Evolutionary conservation across 257 asterid species (phyloP).

Genomic region (Plantago ovata): DNA sequence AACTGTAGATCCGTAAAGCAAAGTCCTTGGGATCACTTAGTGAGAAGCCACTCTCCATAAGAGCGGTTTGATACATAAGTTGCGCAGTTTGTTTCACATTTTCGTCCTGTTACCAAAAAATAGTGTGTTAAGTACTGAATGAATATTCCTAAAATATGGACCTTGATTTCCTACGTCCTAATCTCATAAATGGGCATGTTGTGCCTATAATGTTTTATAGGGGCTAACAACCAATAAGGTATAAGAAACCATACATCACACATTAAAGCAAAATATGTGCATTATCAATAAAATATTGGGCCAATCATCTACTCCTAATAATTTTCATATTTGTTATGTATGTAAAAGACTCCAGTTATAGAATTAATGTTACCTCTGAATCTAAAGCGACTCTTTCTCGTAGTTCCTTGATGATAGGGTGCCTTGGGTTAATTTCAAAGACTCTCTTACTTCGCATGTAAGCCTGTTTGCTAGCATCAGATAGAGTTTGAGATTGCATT

Average conservation of each 20-base stretch:
- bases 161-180: too few relatives aligned
- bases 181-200: too few relatives aligned
- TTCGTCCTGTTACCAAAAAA: constrained; percentile 39
- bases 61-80: constrained; percentile 83
- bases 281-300: too few relatives aligned
- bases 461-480: constrained; percentile 77
- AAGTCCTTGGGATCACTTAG: constrained; percentile 73
- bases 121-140: too few relatives aligned
- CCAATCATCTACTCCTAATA: not conserved
- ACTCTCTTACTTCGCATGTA: constrained; percentile 94
- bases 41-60: constrained; percentile 79
- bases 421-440: constrained; percentile 83
- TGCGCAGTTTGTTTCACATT: constrained; percentile 66
- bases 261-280: too few relatives aligned
- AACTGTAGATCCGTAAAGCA: constrained; percentile 59
- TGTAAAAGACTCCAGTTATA: not conserved
- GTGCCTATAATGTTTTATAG: too few relatives aligned
- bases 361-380: constrained; percentile 46
- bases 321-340: not conserved
- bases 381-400: constrained; percentile 59
- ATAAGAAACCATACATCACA: too few relatives aligned
- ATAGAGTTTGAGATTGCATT: constrained; percentile 84
- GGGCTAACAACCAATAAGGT: too few relatives aligned
- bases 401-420: constrained; percentile 84
- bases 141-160: too few relatives aligned